These are phyloP conservation scores for Rhynchospora pubera DNA, from an alignment of 176 grass and related monocot genomes.

Conservation along the genomic window DNA sequence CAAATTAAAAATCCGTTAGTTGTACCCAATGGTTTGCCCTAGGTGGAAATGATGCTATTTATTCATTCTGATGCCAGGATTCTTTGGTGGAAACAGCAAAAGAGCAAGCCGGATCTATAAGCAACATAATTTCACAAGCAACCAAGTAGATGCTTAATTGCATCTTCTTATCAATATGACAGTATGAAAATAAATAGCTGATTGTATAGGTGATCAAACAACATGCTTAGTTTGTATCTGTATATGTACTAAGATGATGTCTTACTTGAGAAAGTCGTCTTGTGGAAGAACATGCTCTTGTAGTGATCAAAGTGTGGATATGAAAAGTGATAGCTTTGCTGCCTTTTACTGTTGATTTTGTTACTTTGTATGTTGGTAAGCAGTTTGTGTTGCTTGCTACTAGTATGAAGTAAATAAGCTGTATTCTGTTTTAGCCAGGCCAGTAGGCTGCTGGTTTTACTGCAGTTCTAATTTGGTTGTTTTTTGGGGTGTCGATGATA, in stretches of 20 bases:
- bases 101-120: slow-evolving; percentile 50
- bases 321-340: no score
- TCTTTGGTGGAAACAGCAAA: slow-evolving; percentile 56
- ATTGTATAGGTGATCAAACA: neutral
- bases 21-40: slow-evolving; percentile 6
- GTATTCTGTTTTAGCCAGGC: no score
- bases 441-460: no score
- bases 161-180: neutral
- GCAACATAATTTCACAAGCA: slow-evolving; percentile 65
- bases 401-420: no score
- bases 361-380: no score
- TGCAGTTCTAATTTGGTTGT: no score
- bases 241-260: neutral
- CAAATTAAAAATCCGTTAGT: slow-evolving; percentile 11
- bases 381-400: no score
- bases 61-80: slow-evolving; percentile 27
- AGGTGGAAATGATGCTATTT: slow-evolving; percentile 23
- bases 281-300: neutral
- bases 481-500: no score
- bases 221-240: neutral
- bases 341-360: no score
- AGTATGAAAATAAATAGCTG: neutral
- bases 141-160: slow-evolving; percentile 39
- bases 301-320: neutral
- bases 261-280: neutral